A percentile compares a stretch with the other conserved stretches of the same genome.
phyloP scores from a whole-genome alignment of 352 stramenopile genomes.

The Pythium chondricola region DNA sequence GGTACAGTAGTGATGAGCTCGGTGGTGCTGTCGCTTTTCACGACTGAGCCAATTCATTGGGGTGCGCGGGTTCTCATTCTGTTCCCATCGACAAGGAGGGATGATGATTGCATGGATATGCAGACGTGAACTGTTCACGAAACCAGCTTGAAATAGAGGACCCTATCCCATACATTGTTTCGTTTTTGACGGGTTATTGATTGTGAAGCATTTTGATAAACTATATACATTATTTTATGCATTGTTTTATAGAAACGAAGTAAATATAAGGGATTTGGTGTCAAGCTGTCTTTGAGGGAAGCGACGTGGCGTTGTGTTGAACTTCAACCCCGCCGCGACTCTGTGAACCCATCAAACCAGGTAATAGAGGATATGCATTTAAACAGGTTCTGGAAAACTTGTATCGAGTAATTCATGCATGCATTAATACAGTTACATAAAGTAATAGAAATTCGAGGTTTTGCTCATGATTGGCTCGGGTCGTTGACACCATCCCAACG shows the following conservation, averaged over 20 bases:
- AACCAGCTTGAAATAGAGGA: slow-evolving; percentile 8
- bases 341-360: too few relatives aligned
- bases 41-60: not conserved
- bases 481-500: not conserved
- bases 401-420: not conserved
- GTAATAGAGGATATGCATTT: too few relatives aligned
- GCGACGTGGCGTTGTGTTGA: slow-evolving; percentile 12
- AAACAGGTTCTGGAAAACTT: too few relatives aligned
- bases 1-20: not conserved
- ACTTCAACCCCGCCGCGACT: slow-evolving; percentile 3
- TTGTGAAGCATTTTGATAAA: not conserved
- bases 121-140: slow-evolving; percentile 11
- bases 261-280: not conserved
- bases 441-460: too few relatives aligned
- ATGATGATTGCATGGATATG: slow-evolving; percentile 10
- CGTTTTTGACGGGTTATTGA: not conserved
- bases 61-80: not conserved
- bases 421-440: not conserved
- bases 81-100: not conserved
- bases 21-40: not conserved
- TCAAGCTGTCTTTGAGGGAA: not conserved
- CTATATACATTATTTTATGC: not conserved
- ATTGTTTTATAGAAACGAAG: not conserved
- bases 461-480: not conserved
- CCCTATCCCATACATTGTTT: not conserved